Percentiles rank a stretch among this genome's conserved stretches.
These are phyloP conservation scores for Mortierella hygrophila DNA, from an alignment of 192 early-diverging fungal species.

Conservation along the genomic window DNA sequence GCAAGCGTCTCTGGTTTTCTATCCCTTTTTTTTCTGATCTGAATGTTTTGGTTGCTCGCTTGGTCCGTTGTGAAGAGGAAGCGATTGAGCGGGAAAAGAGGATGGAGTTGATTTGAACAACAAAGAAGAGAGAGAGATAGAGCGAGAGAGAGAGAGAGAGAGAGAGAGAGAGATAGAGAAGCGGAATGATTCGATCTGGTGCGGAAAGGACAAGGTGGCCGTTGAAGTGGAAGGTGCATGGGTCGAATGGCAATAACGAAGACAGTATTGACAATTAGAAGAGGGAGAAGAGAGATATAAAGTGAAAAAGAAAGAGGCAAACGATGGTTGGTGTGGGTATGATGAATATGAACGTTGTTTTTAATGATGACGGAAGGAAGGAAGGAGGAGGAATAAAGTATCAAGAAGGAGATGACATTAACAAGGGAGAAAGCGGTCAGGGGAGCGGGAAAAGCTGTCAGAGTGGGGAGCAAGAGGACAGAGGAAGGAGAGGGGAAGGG, in stretches of 20 bases:
- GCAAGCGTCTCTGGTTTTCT: neutral
- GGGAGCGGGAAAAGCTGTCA: slow-evolving; percentile 10
- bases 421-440: neutral
- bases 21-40: neutral
- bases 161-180: neutral
- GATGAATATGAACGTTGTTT: too few relatives aligned
- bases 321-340: too few relatives aligned
- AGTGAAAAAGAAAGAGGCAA: neutral
- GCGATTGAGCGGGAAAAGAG: neutral
- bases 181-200: too few relatives aligned
- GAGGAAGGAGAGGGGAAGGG: neutral
- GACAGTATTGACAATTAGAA: neutral
- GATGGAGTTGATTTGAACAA: neutral
- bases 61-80: neutral
- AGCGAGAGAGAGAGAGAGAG: neutral
- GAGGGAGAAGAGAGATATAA: neutral
- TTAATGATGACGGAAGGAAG: too few relatives aligned
- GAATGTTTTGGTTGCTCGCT: neutral
- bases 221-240: too few relatives aligned
- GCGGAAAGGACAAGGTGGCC: too few relatives aligned
- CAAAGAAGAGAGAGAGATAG: neutral
- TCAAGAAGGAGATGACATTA: neutral
- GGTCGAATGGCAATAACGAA: neutral
- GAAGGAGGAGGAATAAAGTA: neutral
- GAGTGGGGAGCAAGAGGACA: neutral